Evolutionary conservation across 1,139 yeast genomes (phyloP).

Genomic region (Hemisphaericaspora subhashii): DNA sequence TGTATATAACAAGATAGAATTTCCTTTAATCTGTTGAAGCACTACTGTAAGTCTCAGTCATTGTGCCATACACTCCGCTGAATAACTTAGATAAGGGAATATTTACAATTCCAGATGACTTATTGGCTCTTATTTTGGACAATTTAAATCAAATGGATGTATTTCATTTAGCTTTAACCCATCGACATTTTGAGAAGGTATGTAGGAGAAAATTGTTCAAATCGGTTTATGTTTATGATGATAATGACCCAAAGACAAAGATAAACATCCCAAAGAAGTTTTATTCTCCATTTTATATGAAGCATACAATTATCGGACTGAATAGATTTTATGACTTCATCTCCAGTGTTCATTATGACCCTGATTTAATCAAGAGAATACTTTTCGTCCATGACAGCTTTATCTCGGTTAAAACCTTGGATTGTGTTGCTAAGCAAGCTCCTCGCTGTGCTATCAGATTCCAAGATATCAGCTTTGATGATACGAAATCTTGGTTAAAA

Average conservation of each 20-base stretch:
- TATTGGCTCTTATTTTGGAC: constrained; percentile 1
- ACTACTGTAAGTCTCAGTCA: neutral
- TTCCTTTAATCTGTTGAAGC: neutral
- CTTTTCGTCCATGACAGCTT: too few species aligned
- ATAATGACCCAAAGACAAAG: neutral
- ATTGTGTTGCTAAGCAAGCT: neutral
- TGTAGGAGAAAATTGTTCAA: neutral
- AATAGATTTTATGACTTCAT: neutral
- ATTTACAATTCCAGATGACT: constrained; percentile 2
- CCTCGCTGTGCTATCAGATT: neutral
- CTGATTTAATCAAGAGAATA: too few species aligned
- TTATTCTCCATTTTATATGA: neutral
- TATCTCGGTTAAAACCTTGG: too few species aligned
- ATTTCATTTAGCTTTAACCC: neutral
- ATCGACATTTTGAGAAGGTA: neutral
- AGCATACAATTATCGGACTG: neutral
- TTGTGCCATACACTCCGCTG: too few species aligned
- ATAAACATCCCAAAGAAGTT: neutral
- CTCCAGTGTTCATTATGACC: neutral
- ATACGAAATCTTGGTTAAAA: neutral
- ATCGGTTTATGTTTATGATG: neutral
- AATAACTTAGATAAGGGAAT: constrained; percentile 1
- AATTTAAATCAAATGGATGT: constrained; percentile 2
- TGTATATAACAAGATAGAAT: too few species aligned
- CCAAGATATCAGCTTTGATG: neutral